Evolutionary conservation across 495 filamentous ascomycete genomes (phyloP).

Genomic region (Podospora appendiculata): DNA sequence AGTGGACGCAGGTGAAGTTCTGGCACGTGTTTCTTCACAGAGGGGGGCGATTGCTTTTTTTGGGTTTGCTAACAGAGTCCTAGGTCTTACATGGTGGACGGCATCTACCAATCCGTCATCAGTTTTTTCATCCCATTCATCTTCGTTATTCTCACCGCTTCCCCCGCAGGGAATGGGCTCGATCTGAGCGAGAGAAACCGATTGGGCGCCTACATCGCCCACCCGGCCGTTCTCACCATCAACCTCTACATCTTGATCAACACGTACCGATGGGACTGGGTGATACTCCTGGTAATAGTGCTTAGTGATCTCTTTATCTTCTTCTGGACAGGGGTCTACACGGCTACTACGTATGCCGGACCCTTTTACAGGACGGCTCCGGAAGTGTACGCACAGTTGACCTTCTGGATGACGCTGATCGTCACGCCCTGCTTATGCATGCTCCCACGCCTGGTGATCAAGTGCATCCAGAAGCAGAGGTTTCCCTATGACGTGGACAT

Average conservation of each 20-base stretch:
- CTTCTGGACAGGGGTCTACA: slow-evolving; percentile 95
- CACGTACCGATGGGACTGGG: slow-evolving; percentile 96
- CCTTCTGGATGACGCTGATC: slow-evolving; percentile 79
- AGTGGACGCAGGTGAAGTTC: slow-evolving; percentile 96
- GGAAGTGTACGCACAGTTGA: slow-evolving; percentile 69
- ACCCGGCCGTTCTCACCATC: slow-evolving; percentile 73
- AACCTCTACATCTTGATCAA: slow-evolving; percentile 95
- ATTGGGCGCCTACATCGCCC: slow-evolving; percentile 75
- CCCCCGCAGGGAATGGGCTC: slow-evolving; percentile 59
- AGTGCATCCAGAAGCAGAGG: slow-evolving; percentile 85
- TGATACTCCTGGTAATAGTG: slow-evolving; percentile 69
- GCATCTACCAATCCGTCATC: slow-evolving; percentile 87
- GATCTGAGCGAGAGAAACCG: slow-evolving; percentile 67
- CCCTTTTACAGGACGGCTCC: slow-evolving; percentile 71
- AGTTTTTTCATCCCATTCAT: slow-evolving; percentile 89
- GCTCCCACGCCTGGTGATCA: slow-evolving; percentile 77
- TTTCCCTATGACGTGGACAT: slow-evolving; percentile 92
- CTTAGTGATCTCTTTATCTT: slow-evolving; percentile 85
- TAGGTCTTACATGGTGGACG: slow-evolving; percentile 93
- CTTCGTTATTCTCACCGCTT: slow-evolving; percentile 59
- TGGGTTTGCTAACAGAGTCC: slow-evolving; percentile 17
- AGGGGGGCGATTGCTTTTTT: no score
- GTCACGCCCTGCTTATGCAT: slow-evolving; percentile 71
- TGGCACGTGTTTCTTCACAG: slow-evolving; percentile 52
- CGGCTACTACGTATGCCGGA: slow-evolving; percentile 49